phyloP scores from a whole-genome alignment of 352 stramenopile genomes.

The Pythium folliculosum region DNA sequence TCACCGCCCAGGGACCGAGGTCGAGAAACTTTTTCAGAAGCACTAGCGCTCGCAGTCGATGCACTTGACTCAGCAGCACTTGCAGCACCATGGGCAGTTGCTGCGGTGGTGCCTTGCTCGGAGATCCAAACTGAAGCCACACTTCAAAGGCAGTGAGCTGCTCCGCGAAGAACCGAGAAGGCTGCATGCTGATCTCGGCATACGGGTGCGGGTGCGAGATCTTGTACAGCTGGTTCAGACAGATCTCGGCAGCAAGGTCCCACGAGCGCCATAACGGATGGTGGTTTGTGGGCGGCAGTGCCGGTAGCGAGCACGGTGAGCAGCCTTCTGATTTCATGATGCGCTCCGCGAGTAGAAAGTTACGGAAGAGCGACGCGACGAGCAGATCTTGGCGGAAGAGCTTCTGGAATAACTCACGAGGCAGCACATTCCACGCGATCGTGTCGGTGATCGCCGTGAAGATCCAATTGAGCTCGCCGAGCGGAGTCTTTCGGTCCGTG shows the following conservation, averaged over 20 bases:
- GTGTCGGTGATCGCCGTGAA: slow-evolving; percentile 99
- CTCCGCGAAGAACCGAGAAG: slow-evolving; percentile 97
- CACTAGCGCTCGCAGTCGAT: slow-evolving; percentile 95
- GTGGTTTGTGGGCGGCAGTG: slow-evolving; percentile 93
- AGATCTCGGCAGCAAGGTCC: slow-evolving; percentile 98
- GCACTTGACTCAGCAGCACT: slow-evolving; percentile 95
- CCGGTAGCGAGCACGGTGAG: slow-evolving; percentile 91
- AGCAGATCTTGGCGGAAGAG: slow-evolving; percentile 99
- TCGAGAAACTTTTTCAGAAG: slow-evolving; percentile 97
- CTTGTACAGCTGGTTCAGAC: slow-evolving; percentile 94
- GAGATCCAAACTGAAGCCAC: slow-evolving; percentile 96
- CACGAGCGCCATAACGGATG: slow-evolving; percentile 98
- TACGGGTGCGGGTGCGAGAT: slow-evolving; percentile 68
- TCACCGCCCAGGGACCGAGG: slow-evolving; percentile 90
- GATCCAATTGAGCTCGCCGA: slow-evolving; percentile 99
- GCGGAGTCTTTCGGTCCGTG: slow-evolving; percentile 91
- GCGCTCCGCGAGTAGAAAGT: slow-evolving; percentile 97
- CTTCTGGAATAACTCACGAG: slow-evolving; percentile 96
- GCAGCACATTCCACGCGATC: slow-evolving; percentile 99
- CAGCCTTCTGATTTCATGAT: slow-evolving; percentile 93
- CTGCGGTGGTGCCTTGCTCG: slow-evolving; percentile 91
- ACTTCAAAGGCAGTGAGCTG: slow-evolving; percentile 99
- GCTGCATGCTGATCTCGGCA: slow-evolving; percentile 70
- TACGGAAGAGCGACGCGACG: slow-evolving; percentile 97
- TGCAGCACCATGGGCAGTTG: slow-evolving; percentile 98